phyloP scores from a whole-genome alignment of 2,329 filamentous ascomycete species.

The Colletotrichum somersetense region DNA sequence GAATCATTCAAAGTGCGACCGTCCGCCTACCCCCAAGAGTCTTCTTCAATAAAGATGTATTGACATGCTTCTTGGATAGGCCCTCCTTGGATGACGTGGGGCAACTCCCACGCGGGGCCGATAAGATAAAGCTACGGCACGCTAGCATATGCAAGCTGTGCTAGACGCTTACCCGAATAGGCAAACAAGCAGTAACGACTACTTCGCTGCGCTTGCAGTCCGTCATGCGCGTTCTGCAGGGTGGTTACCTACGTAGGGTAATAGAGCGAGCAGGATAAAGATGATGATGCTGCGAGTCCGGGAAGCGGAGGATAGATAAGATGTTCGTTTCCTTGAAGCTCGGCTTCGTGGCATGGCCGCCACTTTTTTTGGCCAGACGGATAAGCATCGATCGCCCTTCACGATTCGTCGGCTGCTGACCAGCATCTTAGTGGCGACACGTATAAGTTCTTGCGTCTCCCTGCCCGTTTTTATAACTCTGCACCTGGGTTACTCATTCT shows the following conservation, averaged over 20 bases:
- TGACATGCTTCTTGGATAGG: slow-evolving; percentile 12
- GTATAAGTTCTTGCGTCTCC: not conserved
- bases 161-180: slow-evolving; percentile 39
- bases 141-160: slow-evolving; percentile 40
- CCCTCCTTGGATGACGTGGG: slow-evolving; percentile 35
- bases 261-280: slow-evolving; percentile 1
- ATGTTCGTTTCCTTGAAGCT: not conserved
- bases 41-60: slow-evolving; percentile 21
- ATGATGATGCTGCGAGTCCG: not conserved
- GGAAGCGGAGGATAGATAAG: slow-evolving; percentile 12
- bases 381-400: not conserved
- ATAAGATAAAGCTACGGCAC: slow-evolving; percentile 40
- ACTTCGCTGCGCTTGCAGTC: slow-evolving; percentile 28
- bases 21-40: not conserved
- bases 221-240: slow-evolving; percentile 15
- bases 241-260: not conserved
- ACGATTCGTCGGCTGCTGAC: not conserved
- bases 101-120: slow-evolving; percentile 35
- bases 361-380: not conserved
- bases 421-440: not conserved
- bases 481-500: not conserved
- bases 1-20: slow-evolving; percentile 22
- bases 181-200: slow-evolving; percentile 38
- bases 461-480: not conserved
- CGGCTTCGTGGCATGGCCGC: not conserved